Percentiles rank a stretch among this genome's conserved stretches.
Conservation (phyloP, 768 basidiomycete species). For the Suillus bovinus region DNA sequence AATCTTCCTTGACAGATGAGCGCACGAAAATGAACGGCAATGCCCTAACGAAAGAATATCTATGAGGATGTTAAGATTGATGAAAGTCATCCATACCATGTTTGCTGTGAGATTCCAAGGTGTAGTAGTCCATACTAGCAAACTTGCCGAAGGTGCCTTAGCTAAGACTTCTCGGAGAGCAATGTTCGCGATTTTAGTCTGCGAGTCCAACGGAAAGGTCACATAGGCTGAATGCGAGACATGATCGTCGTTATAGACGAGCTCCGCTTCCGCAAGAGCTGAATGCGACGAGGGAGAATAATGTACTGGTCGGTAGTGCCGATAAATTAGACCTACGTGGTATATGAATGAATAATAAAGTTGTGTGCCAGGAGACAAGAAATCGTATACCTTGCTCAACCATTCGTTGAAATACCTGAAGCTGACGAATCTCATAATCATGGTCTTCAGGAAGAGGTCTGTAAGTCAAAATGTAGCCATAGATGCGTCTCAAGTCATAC, state of each 20-base stretch:
- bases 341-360: neutral
- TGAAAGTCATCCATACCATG: constrained; percentile 57
- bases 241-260: constrained; percentile 88
- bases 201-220: constrained; percentile 60
- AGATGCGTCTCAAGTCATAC: constrained; percentile 37
- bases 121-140: constrained; percentile 96
- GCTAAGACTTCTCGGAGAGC: constrained; percentile 35
- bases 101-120: constrained; percentile 97
- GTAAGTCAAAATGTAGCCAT: constrained; percentile 5
- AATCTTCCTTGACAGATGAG: constrained; percentile 23
- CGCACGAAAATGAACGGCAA: constrained; percentile 72
- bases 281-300: constrained; percentile 95
- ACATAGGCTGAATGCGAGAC: constrained; percentile 88
- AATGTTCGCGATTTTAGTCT: constrained; percentile 18
- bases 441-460: constrained; percentile 54
- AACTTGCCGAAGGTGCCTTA: constrained; percentile 37
- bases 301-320: constrained; percentile 87
- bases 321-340: constrained; percentile 72
- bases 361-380: neutral
- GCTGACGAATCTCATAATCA: constrained; percentile 84
- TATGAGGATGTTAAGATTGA: neutral
- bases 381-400: constrained; percentile 66
- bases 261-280: constrained; percentile 93
- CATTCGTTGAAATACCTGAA: constrained; percentile 85
- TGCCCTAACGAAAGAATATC: constrained; percentile 58